phyloP scores from a whole-genome alignment of 257 asterid species.

The Fraxinus cuspidata region DNA sequence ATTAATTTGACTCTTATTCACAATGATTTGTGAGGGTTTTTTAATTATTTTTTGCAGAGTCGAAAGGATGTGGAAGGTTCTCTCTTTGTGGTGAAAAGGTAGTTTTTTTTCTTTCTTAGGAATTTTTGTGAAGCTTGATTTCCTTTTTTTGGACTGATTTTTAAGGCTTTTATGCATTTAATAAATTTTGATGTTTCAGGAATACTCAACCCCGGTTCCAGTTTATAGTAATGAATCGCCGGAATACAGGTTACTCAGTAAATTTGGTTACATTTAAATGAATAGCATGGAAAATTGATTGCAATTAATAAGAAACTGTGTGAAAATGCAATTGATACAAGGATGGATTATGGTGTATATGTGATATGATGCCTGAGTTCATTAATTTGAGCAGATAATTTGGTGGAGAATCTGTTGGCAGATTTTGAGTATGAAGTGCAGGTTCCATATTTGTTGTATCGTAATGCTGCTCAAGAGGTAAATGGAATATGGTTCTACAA shows the following conservation, averaged over 20 bases:
- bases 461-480: conserved; percentile 79
- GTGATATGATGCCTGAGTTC: conserved; percentile 21
- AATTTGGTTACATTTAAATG: conserved; percentile 4
- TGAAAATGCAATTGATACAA: neutral
- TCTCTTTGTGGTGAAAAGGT: conserved; percentile 89
- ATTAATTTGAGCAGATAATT: conserved; percentile 60
- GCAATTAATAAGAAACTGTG: conserved; percentile 7
- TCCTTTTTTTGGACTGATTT: conserved; percentile 9
- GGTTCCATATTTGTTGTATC: conserved; percentile 76
- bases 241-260: conserved; percentile 55
- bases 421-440: conserved; percentile 89
- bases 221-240: conserved; percentile 85
- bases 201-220: conserved; percentile 73
- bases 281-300: neutral
- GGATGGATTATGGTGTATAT: neutral
- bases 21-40: neutral
- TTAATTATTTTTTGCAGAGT: conserved; percentile 52
- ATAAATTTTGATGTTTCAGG: conserved; percentile 57
- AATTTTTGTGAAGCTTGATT: neutral
- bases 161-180: too few relatives aligned
- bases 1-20: too few relatives aligned
- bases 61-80: conserved; percentile 95
- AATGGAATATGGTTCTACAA: conserved; percentile 96
- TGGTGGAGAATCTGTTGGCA: conserved; percentile 85
- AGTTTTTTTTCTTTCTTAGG: conserved; percentile 8